Conservation (phyloP, 768 basidiomycete genomes). For the Serendipita vermifera region DNA sequence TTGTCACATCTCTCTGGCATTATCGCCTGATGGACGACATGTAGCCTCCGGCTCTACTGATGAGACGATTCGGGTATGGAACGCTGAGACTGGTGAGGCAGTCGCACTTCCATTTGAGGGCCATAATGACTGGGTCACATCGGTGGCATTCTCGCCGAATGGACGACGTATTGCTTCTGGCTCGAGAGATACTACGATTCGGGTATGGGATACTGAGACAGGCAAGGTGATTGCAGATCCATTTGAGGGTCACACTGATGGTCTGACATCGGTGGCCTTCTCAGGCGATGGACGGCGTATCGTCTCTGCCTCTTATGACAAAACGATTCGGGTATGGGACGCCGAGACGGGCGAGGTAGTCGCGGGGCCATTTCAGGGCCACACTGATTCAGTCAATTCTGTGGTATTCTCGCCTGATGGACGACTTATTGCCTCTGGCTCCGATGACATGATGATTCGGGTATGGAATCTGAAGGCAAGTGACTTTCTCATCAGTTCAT, state of each 20-base stretch:
- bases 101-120: background rate
- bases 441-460: conserved; percentile 8
- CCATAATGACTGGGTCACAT: background rate
- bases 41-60: conserved; percentile 2
- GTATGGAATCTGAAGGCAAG: conserved; percentile 19
- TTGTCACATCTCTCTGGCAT: conserved; percentile 8
- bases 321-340: conserved; percentile 14
- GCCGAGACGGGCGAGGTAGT: conserved; percentile 19
- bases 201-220: conserved; percentile 1
- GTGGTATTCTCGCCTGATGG: conserved; percentile 11
- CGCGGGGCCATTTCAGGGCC: conserved; percentile 17
- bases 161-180: background rate
- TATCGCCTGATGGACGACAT: conserved; percentile 10
- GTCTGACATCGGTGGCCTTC: conserved; percentile 11
- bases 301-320: conserved; percentile 11
- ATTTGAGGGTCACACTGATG: background rate
- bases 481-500: too few relatives aligned
- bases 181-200: conserved; percentile 3
- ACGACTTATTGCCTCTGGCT: conserved; percentile 8
- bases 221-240: background rate
- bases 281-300: conserved; percentile 6
- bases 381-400: conserved; percentile 15
- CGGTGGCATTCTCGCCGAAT: conserved; percentile 8
- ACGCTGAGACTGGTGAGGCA: background rate
- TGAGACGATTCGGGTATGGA: conserved; percentile 5